Conservation (phyloP, 768 basidiomycete genomes). For the Auriculariales sp. region DNA sequence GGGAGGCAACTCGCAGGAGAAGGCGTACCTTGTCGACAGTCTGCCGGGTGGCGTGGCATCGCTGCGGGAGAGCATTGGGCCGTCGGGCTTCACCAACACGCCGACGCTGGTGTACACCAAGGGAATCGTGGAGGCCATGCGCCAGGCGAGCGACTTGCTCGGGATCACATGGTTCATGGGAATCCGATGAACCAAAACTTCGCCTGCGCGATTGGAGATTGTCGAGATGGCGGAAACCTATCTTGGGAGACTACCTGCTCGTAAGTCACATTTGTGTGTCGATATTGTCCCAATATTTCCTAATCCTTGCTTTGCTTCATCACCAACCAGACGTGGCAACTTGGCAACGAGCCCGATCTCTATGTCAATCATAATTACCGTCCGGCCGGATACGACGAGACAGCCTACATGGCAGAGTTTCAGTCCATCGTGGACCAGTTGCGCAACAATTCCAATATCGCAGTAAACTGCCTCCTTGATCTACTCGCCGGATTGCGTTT, state of each 20-base stretch:
- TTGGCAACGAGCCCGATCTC: constrained; percentile 1
- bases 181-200: constrained; percentile 11
- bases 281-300: not conserved
- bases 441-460: constrained; percentile 23
- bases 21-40: constrained; percentile 14
- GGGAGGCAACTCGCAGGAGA: constrained; percentile 41
- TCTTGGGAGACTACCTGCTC: constrained; percentile 11
- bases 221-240: constrained; percentile 10
- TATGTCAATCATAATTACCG: not conserved
- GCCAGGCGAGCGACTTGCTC: constrained; percentile 15
- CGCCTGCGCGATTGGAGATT: constrained; percentile 11
- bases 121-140: constrained; percentile 24
- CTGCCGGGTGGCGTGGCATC: constrained; percentile 20
- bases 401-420: constrained; percentile 17
- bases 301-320: not conserved
- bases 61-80: constrained; percentile 25
- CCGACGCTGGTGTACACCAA: constrained; percentile 23
- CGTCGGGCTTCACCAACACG: constrained; percentile 20
- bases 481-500: no score
- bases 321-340: no score
- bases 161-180: constrained; percentile 17
- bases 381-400: constrained; percentile 13
- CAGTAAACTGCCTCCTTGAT: no score
- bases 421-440: constrained; percentile 16
- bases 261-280: not conserved